phyloP scores from a whole-genome alignment of 805 yeast species.

The Sugiyamaella chiloensis region DNA sequence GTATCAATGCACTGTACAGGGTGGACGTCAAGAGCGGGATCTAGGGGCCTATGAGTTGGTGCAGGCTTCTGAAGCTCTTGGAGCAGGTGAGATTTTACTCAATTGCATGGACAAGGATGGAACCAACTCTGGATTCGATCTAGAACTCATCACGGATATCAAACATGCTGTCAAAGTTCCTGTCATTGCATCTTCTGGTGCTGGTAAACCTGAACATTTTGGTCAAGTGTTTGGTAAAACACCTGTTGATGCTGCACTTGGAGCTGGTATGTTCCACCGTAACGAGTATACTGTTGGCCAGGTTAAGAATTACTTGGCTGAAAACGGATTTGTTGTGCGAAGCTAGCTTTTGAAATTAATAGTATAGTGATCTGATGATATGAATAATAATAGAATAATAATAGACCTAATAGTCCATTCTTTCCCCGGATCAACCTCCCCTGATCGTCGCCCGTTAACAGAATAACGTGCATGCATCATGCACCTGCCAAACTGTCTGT shows the following conservation, averaged over 20 bases:
- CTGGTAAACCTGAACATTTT: slow-evolving; percentile 91
- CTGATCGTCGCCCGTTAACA: background rate
- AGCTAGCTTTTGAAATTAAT: too few relatives aligned
- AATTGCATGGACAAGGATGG: slow-evolving; percentile 98
- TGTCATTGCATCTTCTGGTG: slow-evolving; percentile 97
- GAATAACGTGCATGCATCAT: background rate
- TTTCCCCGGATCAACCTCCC: background rate
- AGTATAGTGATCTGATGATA: too few relatives aligned
- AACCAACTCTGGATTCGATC: slow-evolving; percentile 87
- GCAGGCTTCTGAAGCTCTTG: slow-evolving; percentile 82
- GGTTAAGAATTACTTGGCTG: slow-evolving; percentile 66
- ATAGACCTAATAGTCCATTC: too few relatives aligned
- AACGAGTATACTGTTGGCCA: slow-evolving; percentile 85
- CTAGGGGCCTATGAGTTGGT: slow-evolving; percentile 90
- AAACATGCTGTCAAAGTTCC: slow-evolving; percentile 80
- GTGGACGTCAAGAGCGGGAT: slow-evolving; percentile 89
- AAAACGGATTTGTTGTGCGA: slow-evolving; percentile 15
- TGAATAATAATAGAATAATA: too few relatives aligned
- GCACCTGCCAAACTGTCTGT: background rate
- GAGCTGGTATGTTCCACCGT: slow-evolving; percentile 98
- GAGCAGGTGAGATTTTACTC: slow-evolving; percentile 92
- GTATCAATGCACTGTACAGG: slow-evolving; percentile 94
- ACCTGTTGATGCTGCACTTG: slow-evolving; percentile 91
- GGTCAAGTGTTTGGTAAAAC: slow-evolving; percentile 81
- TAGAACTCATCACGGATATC: slow-evolving; percentile 76